These are phyloP conservation scores for Rhodotorula sp. DNA, from an alignment of 1,284 basidiomycete genomes.

Conservation along the genomic window DNA sequence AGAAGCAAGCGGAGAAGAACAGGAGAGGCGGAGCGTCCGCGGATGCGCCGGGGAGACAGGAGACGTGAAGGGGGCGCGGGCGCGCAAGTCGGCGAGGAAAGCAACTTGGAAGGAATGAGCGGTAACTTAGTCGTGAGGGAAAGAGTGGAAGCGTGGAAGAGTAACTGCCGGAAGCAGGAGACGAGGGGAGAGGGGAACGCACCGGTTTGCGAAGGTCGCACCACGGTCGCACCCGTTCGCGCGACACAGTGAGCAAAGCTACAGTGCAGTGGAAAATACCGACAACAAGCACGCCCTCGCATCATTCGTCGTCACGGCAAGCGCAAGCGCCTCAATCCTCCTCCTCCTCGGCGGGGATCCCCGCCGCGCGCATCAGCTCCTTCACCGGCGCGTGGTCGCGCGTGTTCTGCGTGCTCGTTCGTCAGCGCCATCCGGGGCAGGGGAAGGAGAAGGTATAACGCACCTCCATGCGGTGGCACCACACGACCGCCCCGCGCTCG, in stretches of 20 bases:
- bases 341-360: conserved; percentile 10
- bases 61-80: background rate
- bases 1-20: too few species aligned
- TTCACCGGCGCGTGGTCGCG: conserved; percentile 34
- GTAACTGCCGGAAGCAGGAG: too few species aligned
- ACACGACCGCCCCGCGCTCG: background rate
- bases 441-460: background rate
- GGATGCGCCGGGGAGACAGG: background rate
- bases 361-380: conserved; percentile 27
- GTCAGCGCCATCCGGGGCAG: background rate
- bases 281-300: too few species aligned
- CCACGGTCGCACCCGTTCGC: background rate
- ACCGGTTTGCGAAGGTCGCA: too few species aligned
- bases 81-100: too few species aligned
- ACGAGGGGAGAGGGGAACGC: too few species aligned
- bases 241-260: background rate
- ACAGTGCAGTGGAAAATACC: background rate
- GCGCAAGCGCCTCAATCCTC: background rate
- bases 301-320: too few species aligned
- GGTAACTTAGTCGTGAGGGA: too few species aligned
- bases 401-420: conserved; percentile 28
- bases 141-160: too few species aligned
- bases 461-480: conserved; percentile 40
- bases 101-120: too few species aligned
- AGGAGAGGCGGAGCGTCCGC: background rate